Base-by-base conservation (phyloP, 495 filamentous ascomycete genomes). In the Aspergillus bertholletiae region DNA sequence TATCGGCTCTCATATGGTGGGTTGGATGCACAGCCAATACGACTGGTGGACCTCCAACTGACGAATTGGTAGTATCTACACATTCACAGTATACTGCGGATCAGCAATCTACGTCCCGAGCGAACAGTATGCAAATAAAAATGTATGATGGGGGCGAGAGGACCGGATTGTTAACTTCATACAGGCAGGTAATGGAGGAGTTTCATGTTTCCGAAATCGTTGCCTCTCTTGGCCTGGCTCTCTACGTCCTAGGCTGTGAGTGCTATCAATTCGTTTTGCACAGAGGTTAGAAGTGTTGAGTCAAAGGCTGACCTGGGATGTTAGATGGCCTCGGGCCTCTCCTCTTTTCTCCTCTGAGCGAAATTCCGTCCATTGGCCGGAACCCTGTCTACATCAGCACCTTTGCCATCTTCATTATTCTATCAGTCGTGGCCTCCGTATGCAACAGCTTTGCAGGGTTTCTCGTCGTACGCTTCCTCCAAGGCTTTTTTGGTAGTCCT, bases 201-300 rank as follows among this genome's bases (percentile, higher is more conserved):
- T 77, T 76, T 49, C 60, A 61, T 37, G 71, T 79, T 39, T 60
- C 53, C 11, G 28, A 46, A 7, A 51, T 64, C 7, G 58, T 52
- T 1, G 73, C 71, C 13, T 63, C 73, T 9, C 67, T 80, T 2
- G 77, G 74, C 4, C 63, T 80, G 18, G 63, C 74, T 0, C 55
- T 80, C 28, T 80, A 77, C 55, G 74, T 80, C 3, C 62, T 80
- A 0, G 77, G 69, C 1, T 80, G n/a, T n/a, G n/a, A n/a, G n/a
- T n/a, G n/a, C n/a, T n/a, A n/a, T n/a, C n/a, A n/a, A n/a, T n/a
- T n/a, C n/a, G n/a, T n/a, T n/a, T n/a, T n/a, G n/a, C n/a, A n/a
- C n/a, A n/a, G n/a, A n/a, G n/a, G n/a, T n/a, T n/a, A n/a, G n/a
- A n/a, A n/a, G n/a, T n/a, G n/a, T n/a, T n/a, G n/a, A n/a, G n/a